Percentiles rank a stretch among this genome's conserved stretches.
These are phyloP conservation scores for Mollisia scopiformis DNA, from an alignment of 2,329 filamentous ascomycete genomes.

Conservation along the genomic window DNA sequence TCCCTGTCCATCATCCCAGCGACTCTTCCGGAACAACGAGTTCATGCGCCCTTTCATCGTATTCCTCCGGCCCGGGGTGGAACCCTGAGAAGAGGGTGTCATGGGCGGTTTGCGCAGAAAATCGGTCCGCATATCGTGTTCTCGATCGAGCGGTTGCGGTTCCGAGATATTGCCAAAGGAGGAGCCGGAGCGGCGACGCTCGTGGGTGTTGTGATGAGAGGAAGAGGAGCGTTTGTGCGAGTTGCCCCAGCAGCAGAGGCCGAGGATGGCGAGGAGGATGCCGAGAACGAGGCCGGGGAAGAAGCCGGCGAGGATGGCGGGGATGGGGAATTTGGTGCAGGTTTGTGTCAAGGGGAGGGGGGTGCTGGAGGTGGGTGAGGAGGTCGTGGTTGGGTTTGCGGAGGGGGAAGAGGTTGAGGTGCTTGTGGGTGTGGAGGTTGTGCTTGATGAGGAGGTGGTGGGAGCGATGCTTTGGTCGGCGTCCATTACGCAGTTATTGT, in stretches of 20 bases:
- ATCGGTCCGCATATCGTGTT: conserved; percentile 49
- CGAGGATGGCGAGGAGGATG: conserved; percentile 44
- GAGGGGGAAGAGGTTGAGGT: conserved; percentile 23
- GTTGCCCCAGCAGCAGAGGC: conserved; percentile 40
- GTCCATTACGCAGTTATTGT: conserved; percentile 52
- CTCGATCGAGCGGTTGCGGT: conserved; percentile 58
- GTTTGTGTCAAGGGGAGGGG: conserved; percentile 21
- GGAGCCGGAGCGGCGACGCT: conserved; percentile 37
- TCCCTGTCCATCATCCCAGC: neutral
- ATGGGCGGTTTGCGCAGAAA: conserved; percentile 48
- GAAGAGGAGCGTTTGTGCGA: conserved; percentile 26
- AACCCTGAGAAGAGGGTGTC: conserved; percentile 24
- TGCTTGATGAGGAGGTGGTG: conserved; percentile 19
- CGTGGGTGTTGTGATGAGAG: conserved; percentile 9
- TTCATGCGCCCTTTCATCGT: conserved; percentile 26
- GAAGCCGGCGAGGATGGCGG: conserved; percentile 33
- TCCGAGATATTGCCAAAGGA: conserved; percentile 51
- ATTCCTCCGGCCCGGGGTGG: conserved; percentile 12
- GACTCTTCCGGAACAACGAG: conserved; percentile 30
- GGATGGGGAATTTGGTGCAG: conserved; percentile 31
- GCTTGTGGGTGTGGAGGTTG: conserved; percentile 24
- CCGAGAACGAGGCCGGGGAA: conserved; percentile 51
- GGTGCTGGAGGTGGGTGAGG: conserved; percentile 14
- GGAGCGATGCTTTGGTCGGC: conserved; percentile 48
- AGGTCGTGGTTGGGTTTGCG: conserved; percentile 4